These are phyloP conservation scores for Trifolium fragiferum DNA, from an alignment of 306 rosid species.

Conservation along the genomic window DNA sequence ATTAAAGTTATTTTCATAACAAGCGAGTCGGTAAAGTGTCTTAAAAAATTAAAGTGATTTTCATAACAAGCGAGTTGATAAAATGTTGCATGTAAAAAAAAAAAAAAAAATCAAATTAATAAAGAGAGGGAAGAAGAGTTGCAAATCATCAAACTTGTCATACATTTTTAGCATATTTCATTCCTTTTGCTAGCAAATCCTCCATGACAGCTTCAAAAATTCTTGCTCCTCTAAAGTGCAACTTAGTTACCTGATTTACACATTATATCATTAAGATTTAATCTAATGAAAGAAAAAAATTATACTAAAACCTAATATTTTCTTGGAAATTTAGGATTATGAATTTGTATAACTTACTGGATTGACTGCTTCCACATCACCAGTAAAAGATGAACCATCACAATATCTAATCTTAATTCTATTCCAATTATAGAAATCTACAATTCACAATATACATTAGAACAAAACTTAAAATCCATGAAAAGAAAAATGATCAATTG, in stretches of 20 bases:
- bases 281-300: not conserved
- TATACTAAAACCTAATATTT: not conserved
- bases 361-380: conserved; percentile 77
- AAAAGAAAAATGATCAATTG: not conserved
- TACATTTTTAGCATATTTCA: conserved; percentile 84
- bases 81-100: no score
- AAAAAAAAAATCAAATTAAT: not conserved
- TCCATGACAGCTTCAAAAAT: conserved; percentile 67
- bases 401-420: conserved; percentile 88
- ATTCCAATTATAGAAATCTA: conserved; percentile 92
- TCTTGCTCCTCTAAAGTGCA: conserved; percentile 93
- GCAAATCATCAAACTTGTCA: conserved; percentile 8
- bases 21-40: no score
- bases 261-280: not conserved
- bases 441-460: conserved; percentile 20
- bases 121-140: not conserved
- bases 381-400: conserved; percentile 93
- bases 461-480: not conserved
- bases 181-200: conserved; percentile 82
- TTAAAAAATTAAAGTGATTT: no score
- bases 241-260: conserved; percentile 64
- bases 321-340: not conserved
- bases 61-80: no score
- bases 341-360: conserved; percentile 61
- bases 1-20: no score